Evolutionary conservation across 2,329 filamentous ascomycete genomes (phyloP).

Genomic region (Rhexocercosporidium sp.): DNA sequence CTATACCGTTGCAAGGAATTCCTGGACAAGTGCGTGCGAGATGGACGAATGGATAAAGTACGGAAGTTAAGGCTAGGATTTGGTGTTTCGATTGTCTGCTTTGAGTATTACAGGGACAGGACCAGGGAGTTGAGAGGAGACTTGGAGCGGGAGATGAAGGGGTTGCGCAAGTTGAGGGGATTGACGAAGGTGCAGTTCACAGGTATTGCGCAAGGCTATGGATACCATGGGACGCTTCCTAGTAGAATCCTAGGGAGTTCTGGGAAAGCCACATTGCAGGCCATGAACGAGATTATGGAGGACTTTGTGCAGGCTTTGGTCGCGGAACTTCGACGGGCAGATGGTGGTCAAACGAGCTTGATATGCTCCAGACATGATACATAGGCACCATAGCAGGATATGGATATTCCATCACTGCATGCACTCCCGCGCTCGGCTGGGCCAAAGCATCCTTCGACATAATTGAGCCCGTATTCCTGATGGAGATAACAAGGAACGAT

Average conservation of each 20-base stretch:
- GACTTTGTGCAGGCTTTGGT: neutral
- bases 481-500: too few relatives aligned
- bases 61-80: conserved; percentile 22
- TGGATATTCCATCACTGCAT: neutral
- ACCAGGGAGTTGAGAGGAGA: conserved; percentile 24
- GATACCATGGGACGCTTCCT: neutral
- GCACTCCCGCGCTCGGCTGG: neutral
- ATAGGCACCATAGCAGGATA: too few relatives aligned
- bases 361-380: too few relatives aligned
- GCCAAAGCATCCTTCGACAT: too few relatives aligned
- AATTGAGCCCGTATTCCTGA: too few relatives aligned
- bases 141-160: neutral
- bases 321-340: neutral
- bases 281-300: neutral
- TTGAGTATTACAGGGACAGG: neutral
- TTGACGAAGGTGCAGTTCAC: neutral
- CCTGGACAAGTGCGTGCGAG: neutral
- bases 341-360: neutral
- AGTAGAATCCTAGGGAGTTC: neutral
- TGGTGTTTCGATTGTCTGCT: neutral
- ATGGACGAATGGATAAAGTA: conserved; percentile 43
- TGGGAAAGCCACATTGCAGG: neutral
- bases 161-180: neutral
- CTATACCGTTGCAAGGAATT: conserved; percentile 1
- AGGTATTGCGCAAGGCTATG: neutral